Evolutionary conservation across 257 asterid genomes (phyloP).

Genomic region (Scutellaria minor): DNA sequence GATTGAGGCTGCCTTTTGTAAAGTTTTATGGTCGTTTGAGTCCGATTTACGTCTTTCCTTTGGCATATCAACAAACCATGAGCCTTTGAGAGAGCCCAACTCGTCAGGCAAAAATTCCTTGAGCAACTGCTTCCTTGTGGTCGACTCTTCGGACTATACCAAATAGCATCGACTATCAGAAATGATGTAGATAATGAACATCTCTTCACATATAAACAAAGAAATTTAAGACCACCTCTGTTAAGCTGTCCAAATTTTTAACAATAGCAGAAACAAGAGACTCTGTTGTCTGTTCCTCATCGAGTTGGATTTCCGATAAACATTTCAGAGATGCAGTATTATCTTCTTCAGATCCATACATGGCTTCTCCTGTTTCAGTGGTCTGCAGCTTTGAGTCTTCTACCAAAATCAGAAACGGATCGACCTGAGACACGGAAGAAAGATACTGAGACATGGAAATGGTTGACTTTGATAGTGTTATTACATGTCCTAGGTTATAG

Average conservation of each 20-base stretch:
- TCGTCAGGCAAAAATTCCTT: slow-evolving; percentile 75
- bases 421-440: slow-evolving; percentile 65
- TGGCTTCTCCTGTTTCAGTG: slow-evolving; percentile 43
- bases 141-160: slow-evolving; percentile 61
- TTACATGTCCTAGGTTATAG: not conserved
- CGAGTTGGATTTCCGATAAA: slow-evolving; percentile 67
- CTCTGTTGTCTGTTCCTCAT: slow-evolving; percentile 61
- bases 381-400: slow-evolving; percentile 85
- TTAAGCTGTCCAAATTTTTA: slow-evolving; percentile 58
- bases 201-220: not conserved
- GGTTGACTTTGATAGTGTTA: too few species aligned
- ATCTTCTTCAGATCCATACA: slow-evolving; percentile 85
- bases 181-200: not conserved
- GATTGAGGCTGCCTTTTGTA: slow-evolving; percentile 53
- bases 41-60: slow-evolving; percentile 40
- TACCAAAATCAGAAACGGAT: slow-evolving; percentile 83
- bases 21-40: slow-evolving; percentile 42
- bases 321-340: slow-evolving; percentile 63
- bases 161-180: slow-evolving; percentile 27
- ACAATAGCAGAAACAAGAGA: slow-evolving; percentile 74
- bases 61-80: slow-evolving; percentile 46
- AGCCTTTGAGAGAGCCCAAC: slow-evolving; percentile 55
- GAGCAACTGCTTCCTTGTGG: slow-evolving; percentile 62
- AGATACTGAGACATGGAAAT: not conserved
- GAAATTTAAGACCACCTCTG: slow-evolving; percentile 47